phyloP scores from a whole-genome alignment of 2,329 filamentous ascomycete species.

The Chaetothyriales sp. region DNA sequence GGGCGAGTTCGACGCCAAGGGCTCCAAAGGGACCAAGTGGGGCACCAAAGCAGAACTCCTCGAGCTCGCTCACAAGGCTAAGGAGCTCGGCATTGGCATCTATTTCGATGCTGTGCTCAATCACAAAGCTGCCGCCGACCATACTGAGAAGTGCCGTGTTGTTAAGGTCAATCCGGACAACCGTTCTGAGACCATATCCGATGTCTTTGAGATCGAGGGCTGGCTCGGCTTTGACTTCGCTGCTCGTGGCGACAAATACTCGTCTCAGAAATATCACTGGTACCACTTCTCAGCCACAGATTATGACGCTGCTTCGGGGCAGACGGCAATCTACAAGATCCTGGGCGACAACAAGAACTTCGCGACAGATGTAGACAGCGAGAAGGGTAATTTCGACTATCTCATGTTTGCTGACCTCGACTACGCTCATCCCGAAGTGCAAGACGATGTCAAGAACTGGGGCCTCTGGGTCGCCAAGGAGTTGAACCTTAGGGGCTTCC shows the following conservation, averaged over 20 bases:
- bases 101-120: constrained; percentile 54
- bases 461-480: constrained; percentile 48
- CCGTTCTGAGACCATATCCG: constrained; percentile 37
- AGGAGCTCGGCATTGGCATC: constrained; percentile 26
- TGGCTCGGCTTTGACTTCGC: constrained; percentile 52
- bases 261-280: constrained; percentile 44
- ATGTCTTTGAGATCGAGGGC: constrained; percentile 46
- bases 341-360: constrained; percentile 46
- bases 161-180: constrained; percentile 47
- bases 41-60: constrained; percentile 41
- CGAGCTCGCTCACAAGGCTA: constrained; percentile 8
- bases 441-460: constrained; percentile 47
- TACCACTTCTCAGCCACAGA: constrained; percentile 51
- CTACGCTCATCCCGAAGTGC: constrained; percentile 45
- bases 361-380: constrained; percentile 41
- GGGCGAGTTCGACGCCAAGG: constrained; percentile 54
- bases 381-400: constrained; percentile 45
- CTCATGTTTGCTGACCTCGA: constrained; percentile 42
- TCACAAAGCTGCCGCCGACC: constrained; percentile 51
- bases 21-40: constrained; percentile 45
- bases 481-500: constrained; percentile 45
- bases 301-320: constrained; percentile 40
- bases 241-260: constrained; percentile 43
- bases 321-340: constrained; percentile 48
- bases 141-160: constrained; percentile 44